Base-by-base conservation (phyloP, 495 filamentous ascomycete species). In the Glutinoglossum americanum region DNA sequence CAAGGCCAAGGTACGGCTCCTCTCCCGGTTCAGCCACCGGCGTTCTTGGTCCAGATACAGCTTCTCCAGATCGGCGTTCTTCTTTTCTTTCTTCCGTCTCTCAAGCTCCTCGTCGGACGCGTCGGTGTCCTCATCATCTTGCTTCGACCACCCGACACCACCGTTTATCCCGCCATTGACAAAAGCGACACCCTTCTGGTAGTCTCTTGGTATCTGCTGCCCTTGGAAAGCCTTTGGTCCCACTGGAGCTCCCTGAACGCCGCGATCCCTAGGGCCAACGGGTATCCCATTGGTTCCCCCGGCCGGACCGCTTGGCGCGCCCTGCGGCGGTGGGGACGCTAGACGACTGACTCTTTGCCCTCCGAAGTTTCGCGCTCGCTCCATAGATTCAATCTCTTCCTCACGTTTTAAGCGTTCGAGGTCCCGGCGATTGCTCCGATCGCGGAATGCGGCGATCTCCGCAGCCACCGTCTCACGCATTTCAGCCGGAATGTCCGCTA, bases 381-480 rank as follows among this genome's bases (percentile, higher is more conserved):
- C 89, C 73, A 83, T 77, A 32, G 85, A 81, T 66, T 97, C 92
- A 51, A 93, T 81, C 63, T 95, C 89, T 67, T 98, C 93, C 68
- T 97, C 92, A 13, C 81, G 72, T 63, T 79, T 78, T 51, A 95
- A 67, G 5, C 93, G 84, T 68, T 96, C 92, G 66, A 93, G 73
- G 68, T 99, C 92, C 13, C 89, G 75, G 45, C 81, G 76, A 57
- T 81, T 92, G 62, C 89, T 94, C 41, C 90, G 75, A 57, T 97
- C 89, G 62, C 92, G 77, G 73, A 99, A 99, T 10, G 88, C 85
- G 8, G 85, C 78, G 61, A 99, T 99, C 63, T 99, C 93, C 60
- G 83, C 83, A 8, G 92, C 87, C 26, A 99, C 90, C 8, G 83
- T 94, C 64, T 90, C 92, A n/a, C 92, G 82, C 89, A 90, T 90